Percentiles rank a stretch among this genome's conserved stretches.
phyloP scores from a whole-genome alignment of 1,284 basidiomycete genomes.

The Irpex sp. region DNA sequence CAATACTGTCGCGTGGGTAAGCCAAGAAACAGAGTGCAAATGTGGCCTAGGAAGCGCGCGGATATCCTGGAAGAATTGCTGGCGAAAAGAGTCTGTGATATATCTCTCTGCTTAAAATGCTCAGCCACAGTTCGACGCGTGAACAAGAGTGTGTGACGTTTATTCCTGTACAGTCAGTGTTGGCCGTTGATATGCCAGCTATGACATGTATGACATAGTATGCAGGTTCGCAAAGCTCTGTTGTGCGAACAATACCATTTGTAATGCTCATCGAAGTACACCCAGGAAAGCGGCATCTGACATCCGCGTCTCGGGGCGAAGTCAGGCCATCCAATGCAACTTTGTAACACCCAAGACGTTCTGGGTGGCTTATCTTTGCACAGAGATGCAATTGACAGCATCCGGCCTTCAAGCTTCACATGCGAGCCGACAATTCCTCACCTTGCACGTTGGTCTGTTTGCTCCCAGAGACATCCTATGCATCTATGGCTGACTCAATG shows the following conservation, averaged over 20 bases:
- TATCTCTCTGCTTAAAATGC: neutral
- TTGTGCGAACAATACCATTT: neutral
- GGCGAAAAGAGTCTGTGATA: neutral
- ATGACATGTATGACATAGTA: neutral
- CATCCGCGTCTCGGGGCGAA: neutral
- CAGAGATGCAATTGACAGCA: neutral
- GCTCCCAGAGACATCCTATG: neutral
- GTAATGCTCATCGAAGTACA: neutral
- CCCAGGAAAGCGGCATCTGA: neutral
- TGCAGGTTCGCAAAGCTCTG: neutral
- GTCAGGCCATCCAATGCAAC: neutral
- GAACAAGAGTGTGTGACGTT: neutral
- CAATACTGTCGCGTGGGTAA: neutral
- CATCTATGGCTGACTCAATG: neutral
- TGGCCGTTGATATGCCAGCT: neutral
- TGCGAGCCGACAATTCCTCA: neutral
- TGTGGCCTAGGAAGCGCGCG: neutral
- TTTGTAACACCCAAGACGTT: neutral
- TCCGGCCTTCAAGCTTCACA: neutral
- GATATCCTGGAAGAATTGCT: neutral
- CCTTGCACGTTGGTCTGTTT: neutral
- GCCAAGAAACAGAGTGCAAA: neutral
- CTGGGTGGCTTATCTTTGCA: neutral
- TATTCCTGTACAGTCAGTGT: neutral
- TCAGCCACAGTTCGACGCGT: neutral